Conservation (phyloP, 2,329 filamentous ascomycete species). For the Ophiocordyceps camponoti-rufipedis region DNA sequence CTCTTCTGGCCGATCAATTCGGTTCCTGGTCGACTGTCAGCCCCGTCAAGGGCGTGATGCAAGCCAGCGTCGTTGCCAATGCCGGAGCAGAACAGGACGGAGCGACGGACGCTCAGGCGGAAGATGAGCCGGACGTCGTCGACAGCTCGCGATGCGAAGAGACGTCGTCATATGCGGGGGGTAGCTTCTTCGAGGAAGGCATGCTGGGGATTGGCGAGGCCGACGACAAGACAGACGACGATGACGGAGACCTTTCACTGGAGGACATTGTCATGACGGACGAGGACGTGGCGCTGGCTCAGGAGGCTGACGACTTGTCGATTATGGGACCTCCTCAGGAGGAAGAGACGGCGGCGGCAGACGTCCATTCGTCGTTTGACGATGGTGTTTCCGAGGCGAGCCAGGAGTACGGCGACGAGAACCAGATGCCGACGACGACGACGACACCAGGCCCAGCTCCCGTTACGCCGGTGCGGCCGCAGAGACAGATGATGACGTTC, state of each 20-base stretch:
- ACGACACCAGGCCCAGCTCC: conserved; percentile 12
- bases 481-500: conserved; percentile 26
- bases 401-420: conserved; percentile 51
- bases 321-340: conserved; percentile 25
- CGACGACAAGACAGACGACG: conserved; percentile 4
- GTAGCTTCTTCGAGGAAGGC: conserved; percentile 42
- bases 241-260: conserved; percentile 14
- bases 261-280: conserved; percentile 29
- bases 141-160: conserved; percentile 6
- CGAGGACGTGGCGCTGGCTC: conserved; percentile 38
- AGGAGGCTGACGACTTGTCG: conserved; percentile 43
- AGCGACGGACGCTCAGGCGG: background rate
- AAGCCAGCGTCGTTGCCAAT: background rate
- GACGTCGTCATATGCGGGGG: conserved; percentile 19
- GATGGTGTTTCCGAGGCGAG: conserved; percentile 40
- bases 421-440: conserved; percentile 31
- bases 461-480: conserved; percentile 35
- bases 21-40: conserved; percentile 44
- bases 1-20: conserved; percentile 42
- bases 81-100: background rate
- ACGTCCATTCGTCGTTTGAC: conserved; percentile 17
- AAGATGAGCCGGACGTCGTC: background rate
- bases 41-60: conserved; percentile 12
- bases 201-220: conserved; percentile 22
- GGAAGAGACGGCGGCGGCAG: conserved; percentile 15